A percentile compares a stretch with the other conserved stretches of the same genome.
These are phyloP conservation scores for Fusarium lyarnte DNA, from an alignment of 2,329 filamentous ascomycete species.

Conservation along the genomic window DNA sequence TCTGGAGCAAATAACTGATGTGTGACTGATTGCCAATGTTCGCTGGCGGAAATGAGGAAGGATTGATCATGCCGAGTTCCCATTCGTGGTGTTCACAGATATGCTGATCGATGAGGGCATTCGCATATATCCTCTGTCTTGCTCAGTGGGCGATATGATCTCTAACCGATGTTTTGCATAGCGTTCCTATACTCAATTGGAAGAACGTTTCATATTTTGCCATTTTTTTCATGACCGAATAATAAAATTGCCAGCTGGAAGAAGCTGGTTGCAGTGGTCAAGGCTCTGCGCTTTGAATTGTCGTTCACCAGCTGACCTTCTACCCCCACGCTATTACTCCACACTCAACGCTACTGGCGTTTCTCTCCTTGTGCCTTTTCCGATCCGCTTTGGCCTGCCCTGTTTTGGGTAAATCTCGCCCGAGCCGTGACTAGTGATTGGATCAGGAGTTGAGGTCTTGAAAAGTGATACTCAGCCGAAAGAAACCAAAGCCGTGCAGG, in stretches of 20 bases:
- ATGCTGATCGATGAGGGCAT: not conserved
- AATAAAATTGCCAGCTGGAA: constrained; percentile 8
- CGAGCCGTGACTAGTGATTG: not conserved
- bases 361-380: constrained; percentile 17
- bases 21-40: not conserved
- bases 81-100: not conserved
- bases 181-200: not conserved
- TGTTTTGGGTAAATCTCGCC: not conserved
- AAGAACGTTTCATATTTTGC: not conserved
- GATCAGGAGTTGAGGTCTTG: not conserved
- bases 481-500: not conserved
- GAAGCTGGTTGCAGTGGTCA: constrained; percentile 15
- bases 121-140: not conserved
- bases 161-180: not conserved
- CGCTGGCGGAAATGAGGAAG: not conserved
- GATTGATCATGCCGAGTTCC: not conserved
- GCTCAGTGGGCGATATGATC: not conserved
- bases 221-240: not conserved
- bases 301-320: constrained; percentile 33
- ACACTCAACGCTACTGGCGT: constrained; percentile 28
- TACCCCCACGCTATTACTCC: constrained; percentile 32
- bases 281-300: constrained; percentile 13
- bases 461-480: not conserved
- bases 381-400: not conserved
- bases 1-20: not conserved